These are phyloP conservation scores for Sphagnurus paluster DNA, from an alignment of 1,284 basidiomycete species.

Conservation along the genomic window DNA sequence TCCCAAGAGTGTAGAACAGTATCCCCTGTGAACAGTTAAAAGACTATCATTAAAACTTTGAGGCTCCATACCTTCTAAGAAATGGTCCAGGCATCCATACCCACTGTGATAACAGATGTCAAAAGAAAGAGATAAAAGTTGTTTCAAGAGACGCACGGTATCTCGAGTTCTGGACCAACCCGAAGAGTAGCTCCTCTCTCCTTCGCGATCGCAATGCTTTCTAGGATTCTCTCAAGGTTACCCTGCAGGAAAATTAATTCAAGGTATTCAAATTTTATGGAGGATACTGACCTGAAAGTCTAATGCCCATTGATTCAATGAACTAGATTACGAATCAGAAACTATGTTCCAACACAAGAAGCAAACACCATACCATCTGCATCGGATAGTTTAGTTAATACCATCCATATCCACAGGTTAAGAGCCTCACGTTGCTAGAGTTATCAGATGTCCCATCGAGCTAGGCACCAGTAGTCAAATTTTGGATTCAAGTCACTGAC, in stretches of 20 bases:
- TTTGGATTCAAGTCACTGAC: no score
- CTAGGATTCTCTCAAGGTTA: conserved; percentile 88
- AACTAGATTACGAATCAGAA: conserved; percentile 46
- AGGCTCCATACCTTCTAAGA: conserved; percentile 69
- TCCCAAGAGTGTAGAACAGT: conserved; percentile 97
- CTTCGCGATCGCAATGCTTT: conserved; percentile 89
- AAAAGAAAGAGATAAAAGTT: neutral
- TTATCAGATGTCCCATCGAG: conserved; percentile 79
- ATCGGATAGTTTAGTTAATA: neutral
- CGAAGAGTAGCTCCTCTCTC: conserved; percentile 86
- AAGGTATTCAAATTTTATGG: neutral
- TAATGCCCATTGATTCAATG: conserved; percentile 94
- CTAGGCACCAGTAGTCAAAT: neutral
- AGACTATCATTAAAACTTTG: neutral
- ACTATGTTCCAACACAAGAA: neutral
- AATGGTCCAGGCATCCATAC: conserved; percentile 95
- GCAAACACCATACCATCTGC: conserved; percentile 17
- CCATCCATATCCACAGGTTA: neutral
- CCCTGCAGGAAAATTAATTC: conserved; percentile 53
- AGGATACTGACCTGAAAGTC: conserved; percentile 75
- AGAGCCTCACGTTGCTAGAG: conserved; percentile 67
- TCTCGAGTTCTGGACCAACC: conserved; percentile 99
- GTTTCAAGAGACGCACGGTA: conserved; percentile 63
- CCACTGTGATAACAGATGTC: conserved; percentile 52
- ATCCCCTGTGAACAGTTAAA: conserved; percentile 63